phyloP scores from a whole-genome alignment of 139 green algal species.

The Picochlorum costavermella region DNA sequence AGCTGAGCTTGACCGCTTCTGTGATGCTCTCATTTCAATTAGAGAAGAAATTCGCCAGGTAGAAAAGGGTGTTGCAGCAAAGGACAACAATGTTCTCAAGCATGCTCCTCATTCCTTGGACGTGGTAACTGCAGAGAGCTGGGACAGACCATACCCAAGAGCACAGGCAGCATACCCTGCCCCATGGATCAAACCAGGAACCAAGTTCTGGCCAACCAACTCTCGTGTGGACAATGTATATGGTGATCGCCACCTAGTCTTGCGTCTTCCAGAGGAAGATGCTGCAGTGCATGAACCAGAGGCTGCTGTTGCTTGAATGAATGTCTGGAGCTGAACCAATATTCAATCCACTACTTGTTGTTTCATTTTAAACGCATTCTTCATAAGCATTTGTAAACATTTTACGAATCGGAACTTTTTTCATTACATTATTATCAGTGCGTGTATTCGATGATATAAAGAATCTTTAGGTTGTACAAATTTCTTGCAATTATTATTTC shows the following conservation, averaged over 20 bases:
- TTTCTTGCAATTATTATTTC: too few species aligned
- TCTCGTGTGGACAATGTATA: constrained; percentile 95
- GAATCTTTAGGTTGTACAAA: too few species aligned
- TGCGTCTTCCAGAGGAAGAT: constrained; percentile 11
- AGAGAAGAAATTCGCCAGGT: constrained; percentile 72
- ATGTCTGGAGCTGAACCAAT: neutral
- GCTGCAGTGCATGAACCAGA: constrained; percentile 1
- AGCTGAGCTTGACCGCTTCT: constrained; percentile 87
- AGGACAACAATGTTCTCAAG: constrained; percentile 89
- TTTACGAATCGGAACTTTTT: too few species aligned
- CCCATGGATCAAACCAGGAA: constrained; percentile 62
- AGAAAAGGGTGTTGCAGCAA: constrained; percentile 52
- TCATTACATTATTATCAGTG: too few species aligned
- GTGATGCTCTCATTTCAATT: constrained; percentile 94
- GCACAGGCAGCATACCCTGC: constrained; percentile 89
- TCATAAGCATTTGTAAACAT: too few species aligned
- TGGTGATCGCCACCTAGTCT: constrained; percentile 85
- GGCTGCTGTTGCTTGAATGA: constrained; percentile 15
- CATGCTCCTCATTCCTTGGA: constrained; percentile 81
- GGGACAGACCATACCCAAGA: constrained; percentile 84
- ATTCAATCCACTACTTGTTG: too few species aligned
- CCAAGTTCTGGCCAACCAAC: constrained; percentile 98
- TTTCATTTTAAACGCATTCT: too few species aligned
- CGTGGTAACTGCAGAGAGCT: constrained; percentile 71
- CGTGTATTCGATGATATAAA: too few species aligned